Conservation (phyloP, 2,329 filamentous ascomycete genomes). For the Teratosphaeria pseudoeucalypti region DNA sequence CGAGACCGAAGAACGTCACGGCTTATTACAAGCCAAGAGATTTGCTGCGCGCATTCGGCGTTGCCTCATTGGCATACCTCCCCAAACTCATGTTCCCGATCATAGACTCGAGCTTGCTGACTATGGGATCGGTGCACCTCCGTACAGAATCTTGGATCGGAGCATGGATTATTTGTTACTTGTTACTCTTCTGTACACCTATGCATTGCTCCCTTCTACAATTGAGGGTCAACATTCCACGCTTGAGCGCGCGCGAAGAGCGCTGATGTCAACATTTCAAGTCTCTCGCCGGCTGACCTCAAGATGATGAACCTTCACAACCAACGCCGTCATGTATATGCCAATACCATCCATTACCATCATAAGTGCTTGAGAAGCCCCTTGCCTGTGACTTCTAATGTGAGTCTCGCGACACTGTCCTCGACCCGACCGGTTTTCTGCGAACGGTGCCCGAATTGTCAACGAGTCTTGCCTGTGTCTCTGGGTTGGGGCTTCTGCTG, state of each 20-base stretch:
- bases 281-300: not conserved
- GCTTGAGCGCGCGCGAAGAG: not conserved
- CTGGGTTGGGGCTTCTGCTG: constrained; percentile 20
- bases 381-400: not conserved
- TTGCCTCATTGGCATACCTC: too few relatives aligned
- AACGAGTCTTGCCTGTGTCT: constrained; percentile 7
- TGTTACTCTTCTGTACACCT: not conserved
- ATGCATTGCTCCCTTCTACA: not conserved
- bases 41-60: too few relatives aligned
- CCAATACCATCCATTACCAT: not conserved
- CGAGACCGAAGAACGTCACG: not conserved
- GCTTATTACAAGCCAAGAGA: not conserved
- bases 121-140: too few relatives aligned
- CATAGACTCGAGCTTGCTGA: too few relatives aligned
- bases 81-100: too few relatives aligned
- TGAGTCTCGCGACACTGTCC: constrained; percentile 5
- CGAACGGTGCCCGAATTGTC: constrained; percentile 15
- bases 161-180: not conserved
- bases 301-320: not conserved
- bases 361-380: not conserved
- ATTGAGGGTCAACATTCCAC: not conserved
- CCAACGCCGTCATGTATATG: not conserved
- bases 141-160: too few relatives aligned
- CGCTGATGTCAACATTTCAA: not conserved
- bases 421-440: constrained; percentile 19